These are phyloP conservation scores for Saksenaea vasiformis DNA, from an alignment of 371 early-diverging fungal genomes.

Conservation along the genomic window DNA sequence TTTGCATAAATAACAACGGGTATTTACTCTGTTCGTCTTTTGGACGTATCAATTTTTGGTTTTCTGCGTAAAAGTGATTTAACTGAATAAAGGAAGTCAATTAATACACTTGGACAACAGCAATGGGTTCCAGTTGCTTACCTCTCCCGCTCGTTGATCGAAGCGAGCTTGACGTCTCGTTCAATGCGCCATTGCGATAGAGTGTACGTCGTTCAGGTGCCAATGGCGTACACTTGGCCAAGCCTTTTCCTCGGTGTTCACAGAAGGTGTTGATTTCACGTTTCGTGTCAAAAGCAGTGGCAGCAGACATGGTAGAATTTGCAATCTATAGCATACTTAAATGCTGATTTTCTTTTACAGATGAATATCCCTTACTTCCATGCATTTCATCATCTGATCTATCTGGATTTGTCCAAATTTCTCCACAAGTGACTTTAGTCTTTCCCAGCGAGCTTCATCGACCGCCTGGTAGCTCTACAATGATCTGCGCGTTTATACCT, in stretches of 20 bases:
- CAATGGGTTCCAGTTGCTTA: not conserved
- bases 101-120: not conserved
- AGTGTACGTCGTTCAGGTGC: not conserved
- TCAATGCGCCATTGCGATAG: not conserved
- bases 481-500: not conserved
- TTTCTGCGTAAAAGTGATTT: not conserved
- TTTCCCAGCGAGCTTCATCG: constrained; percentile 22
- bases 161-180: not conserved
- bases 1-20: not conserved
- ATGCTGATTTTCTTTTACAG: not conserved
- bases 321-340: constrained; percentile 20
- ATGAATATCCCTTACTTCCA: constrained; percentile 16
- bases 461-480: constrained; percentile 16
- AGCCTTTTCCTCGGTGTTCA: constrained; percentile 9
- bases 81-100: not conserved
- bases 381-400: constrained; percentile 26
- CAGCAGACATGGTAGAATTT: constrained; percentile 20
- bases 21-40: not conserved
- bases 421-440: constrained; percentile 19
- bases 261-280: constrained; percentile 18
- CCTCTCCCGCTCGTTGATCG: not conserved
- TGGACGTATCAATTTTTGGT: not conserved
- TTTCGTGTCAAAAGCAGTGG: constrained; percentile 21
- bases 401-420: constrained; percentile 25
- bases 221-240: constrained; percentile 11